Evolutionary conservation across 495 filamentous ascomycete species (phyloP), one percentile per base, ranked within the genome.

Genomic region (Darksidea phi): DNA sequence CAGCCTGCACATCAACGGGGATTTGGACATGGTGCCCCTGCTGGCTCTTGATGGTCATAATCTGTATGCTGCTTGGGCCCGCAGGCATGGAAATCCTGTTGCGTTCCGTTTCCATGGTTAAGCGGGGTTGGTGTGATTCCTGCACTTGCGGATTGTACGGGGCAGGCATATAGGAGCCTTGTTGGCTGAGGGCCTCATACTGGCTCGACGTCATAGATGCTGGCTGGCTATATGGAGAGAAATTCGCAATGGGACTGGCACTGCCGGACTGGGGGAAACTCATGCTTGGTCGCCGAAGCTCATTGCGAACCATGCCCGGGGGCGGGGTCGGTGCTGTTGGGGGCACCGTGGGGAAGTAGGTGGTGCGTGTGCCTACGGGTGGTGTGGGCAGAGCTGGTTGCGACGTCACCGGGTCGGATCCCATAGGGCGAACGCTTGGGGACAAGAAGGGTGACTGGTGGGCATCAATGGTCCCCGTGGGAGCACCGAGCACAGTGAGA

Each of bases 1-100:
- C 74, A 4, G 72, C 73, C 54, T 72, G 70, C 13, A 75, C 72
- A 47, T 76, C 74, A 10, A 76, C 74, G 1, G 74, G 74, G n/a
- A 76, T 61, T 46, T 75, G 73, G 6, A 75, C 68, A 0, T 71
- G 25, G 23, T 68, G 66, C 1, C 74, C 74, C 24, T 66, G 54
- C 18, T 67, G 68, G 13, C 72, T 76, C 20, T 72, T 61, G 28
- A 74, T 58, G 1, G 73, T 74, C 63, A 76, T 67, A 28, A 76
- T 67, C 54, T 76, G 74, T 46, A 72, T 71, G 12, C 57, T 70
- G 45, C 67, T 73, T 45, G 71, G 71, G 8, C 69, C 66, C n/a
- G 68, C 69, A n/a, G 73, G 68, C 6, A 75, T 71, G 0, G 72
- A 70, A 48, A 75, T 73, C 15, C 46, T n/a, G 43, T 28, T 54